Evolutionary conservation across 768 basidiomycete genomes (phyloP), one percentile per base, ranked within the genome.

Genomic region (Auricularia auricula-judae): DNA sequence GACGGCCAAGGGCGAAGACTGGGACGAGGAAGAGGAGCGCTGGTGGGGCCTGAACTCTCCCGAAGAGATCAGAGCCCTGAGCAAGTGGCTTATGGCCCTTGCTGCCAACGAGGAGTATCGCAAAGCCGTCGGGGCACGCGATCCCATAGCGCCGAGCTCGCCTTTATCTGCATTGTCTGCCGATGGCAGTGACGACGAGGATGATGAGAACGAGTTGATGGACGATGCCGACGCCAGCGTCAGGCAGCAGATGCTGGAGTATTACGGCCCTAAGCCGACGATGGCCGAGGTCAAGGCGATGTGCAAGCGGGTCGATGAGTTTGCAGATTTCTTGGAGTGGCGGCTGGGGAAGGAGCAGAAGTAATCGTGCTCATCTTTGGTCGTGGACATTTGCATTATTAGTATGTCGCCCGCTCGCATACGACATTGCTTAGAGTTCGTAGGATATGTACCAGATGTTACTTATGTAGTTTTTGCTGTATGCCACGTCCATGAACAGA

Each of bases 21-120:
- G 75, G 3, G 80, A 80, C 2, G 72, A 75, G 3, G 76, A 76
- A 11, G 74, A 69, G 2, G 81, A 85, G 63, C 76, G 75, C n/a
- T 92, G 90, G 90, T 91, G 89, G 87, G 87, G 81, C 12, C 86
- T 91, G 74, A 82, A 79, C 76, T 79, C 87, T 8, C 82, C 85
- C 0, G 75, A 75, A 43, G 88, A 91, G 65, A 84, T 92, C 65
- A 70, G 73, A 62, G 86, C 83, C 70, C 73, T 91, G 23, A 83
- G 84, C 2, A 80, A 84, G 62, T 91, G 87, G 87, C 74, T 89
- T 36, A 34, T 59, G 21, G 56, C 56, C 16, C 56, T 33, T 29
- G 34, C 56, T 4, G 16, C 36, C 35, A 36, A 64, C 63, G 65
- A 47, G 11, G 11, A 42, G 21, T 16, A 16, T 23, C n/a, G 63